Base-by-base conservation (phyloP, 495 filamentous ascomycete genomes). In the Lasiosphaeris hirsuta region DNA sequence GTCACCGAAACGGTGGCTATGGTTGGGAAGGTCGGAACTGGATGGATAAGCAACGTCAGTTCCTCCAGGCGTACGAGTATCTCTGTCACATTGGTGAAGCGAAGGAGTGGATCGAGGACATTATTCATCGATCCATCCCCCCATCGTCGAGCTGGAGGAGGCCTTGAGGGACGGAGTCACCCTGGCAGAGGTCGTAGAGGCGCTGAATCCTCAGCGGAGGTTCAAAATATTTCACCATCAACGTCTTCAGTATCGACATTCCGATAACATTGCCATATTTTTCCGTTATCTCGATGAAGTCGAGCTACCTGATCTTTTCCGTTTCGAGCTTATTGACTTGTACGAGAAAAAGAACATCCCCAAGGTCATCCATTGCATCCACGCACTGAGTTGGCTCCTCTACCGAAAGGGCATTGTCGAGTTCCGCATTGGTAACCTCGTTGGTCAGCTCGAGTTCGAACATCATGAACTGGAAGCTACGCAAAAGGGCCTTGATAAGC, bases 301-400 rank as follows among this genome's bases (percentile, higher is more conserved):
- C n/a, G 89, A 96, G 63, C 75, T 99, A 8, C 95, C 95, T 1
- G 95, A 99, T 56, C 82, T 99, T n/a, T 99, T 99, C 71, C 84
- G 92, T 59, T 99, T 99, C 72, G 95, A 99, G 72, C 81, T 97
- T 8, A 96, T 96, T 38, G 95, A 99, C 68, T 74, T 99, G 36
- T 99, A 99, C 76, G 96, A 99, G 70, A 99, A 97, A 77, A 99
- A 99, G 72, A 99, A 99, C 64, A 92, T 97, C 6, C 95, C 95
- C 0, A 99, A 96, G 72, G 95, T 97, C 64, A 97, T 99, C 58
- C 94, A 99, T 73, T 97, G 95, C 71, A 92, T 99, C 56, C 95
- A 99, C 69, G 95, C 95, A 2, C 74, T 97, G 11, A 96, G 92
- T 63, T 99, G 93, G 90, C 76, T 97, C 39, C 82, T 99, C 7